phyloP scores from a whole-genome alignment of 768 basidiomycete genomes.

The Coprinopsis marcescibilis region DNA sequence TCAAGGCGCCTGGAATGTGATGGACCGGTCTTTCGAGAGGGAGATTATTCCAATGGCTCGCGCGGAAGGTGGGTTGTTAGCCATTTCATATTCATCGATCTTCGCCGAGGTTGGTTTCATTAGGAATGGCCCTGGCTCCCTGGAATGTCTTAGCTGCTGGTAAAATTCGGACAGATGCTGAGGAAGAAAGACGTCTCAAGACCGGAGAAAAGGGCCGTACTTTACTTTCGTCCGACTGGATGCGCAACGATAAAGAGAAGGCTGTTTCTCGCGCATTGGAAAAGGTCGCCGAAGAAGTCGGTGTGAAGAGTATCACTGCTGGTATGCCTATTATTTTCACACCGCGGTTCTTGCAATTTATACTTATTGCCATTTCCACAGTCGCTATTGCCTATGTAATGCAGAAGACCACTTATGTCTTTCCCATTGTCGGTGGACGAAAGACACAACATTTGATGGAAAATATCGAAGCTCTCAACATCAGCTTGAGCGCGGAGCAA shows the following conservation, averaged over 20 bases:
- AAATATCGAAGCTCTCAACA: slow-evolving; percentile 46
- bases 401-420: slow-evolving; percentile 48
- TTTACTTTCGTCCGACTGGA: slow-evolving; percentile 19
- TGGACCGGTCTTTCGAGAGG: slow-evolving; percentile 39
- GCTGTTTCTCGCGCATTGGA: slow-evolving; percentile 29
- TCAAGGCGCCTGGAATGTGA: slow-evolving; percentile 37
- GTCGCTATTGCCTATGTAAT: slow-evolving; percentile 51
- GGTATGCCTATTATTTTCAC: slow-evolving; percentile 7
- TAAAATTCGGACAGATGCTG: slow-evolving; percentile 47
- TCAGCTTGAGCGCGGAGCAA: slow-evolving; percentile 39
- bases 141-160: slow-evolving; percentile 22
- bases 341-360: background rate
- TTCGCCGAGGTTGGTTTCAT: slow-evolving; percentile 17
- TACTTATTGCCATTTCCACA: slow-evolving; percentile 8
- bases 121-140: slow-evolving; percentile 20
- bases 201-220: slow-evolving; percentile 23
- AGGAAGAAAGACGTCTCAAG: slow-evolving; percentile 18
- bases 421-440: slow-evolving; percentile 46
- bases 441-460: slow-evolving; percentile 47
- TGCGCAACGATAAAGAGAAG: slow-evolving; percentile 28
- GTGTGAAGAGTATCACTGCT: slow-evolving; percentile 26
- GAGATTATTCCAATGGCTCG: slow-evolving; percentile 41
- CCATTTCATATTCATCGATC: slow-evolving; percentile 18
- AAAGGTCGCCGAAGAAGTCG: slow-evolving; percentile 33
- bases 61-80: slow-evolving; percentile 28